Percentiles rank a stretch among this genome's conserved stretches.
These are phyloP conservation scores for Ceriops decandra DNA, from an alignment of 345 rosid species.

Conservation along the genomic window DNA sequence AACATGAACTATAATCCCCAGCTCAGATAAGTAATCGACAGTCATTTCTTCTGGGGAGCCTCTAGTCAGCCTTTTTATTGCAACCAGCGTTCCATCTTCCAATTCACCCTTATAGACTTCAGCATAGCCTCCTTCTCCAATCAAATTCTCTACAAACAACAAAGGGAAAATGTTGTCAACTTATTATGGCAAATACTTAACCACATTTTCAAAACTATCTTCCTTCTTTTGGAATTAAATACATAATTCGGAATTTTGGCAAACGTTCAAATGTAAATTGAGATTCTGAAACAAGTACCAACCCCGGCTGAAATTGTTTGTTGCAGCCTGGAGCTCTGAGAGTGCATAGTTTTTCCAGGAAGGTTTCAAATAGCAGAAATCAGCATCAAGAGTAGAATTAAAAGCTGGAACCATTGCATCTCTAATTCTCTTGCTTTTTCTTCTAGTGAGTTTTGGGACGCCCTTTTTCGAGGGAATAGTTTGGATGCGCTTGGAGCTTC, in stretches of 20 bases:
- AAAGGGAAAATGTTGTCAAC: constrained; percentile 7
- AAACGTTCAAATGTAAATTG: not conserved
- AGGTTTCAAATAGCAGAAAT: constrained; percentile 57
- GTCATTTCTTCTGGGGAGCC: constrained; percentile 88
- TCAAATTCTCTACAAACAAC: constrained; percentile 55
- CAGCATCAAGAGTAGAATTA: constrained; percentile 49
- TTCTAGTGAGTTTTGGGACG: constrained; percentile 61
- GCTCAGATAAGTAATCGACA: constrained; percentile 73
- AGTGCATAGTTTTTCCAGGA: constrained; percentile 76
- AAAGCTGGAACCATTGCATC: constrained; percentile 48
- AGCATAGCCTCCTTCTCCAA: constrained; percentile 91
- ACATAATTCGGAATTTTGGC: not conserved
- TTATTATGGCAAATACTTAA: not conserved
- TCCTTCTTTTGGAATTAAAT: too few relatives aligned
- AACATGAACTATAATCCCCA: constrained; percentile 86
- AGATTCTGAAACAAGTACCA: constrained; percentile 9
- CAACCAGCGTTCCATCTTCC: constrained; percentile 57
- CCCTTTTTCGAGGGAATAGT: constrained; percentile 36
- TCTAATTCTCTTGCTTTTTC: constrained; percentile 56
- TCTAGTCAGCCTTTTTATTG: constrained; percentile 66
- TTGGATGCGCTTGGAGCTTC: constrained; percentile 46
- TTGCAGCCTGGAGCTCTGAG: constrained; percentile 63
- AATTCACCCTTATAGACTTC: constrained; percentile 78
- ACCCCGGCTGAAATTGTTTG: constrained; percentile 69
- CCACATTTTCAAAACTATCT: too few relatives aligned